Conservation (phyloP, 805 yeast genomes). For the Kazachstania bromeliacearum region DNA sequence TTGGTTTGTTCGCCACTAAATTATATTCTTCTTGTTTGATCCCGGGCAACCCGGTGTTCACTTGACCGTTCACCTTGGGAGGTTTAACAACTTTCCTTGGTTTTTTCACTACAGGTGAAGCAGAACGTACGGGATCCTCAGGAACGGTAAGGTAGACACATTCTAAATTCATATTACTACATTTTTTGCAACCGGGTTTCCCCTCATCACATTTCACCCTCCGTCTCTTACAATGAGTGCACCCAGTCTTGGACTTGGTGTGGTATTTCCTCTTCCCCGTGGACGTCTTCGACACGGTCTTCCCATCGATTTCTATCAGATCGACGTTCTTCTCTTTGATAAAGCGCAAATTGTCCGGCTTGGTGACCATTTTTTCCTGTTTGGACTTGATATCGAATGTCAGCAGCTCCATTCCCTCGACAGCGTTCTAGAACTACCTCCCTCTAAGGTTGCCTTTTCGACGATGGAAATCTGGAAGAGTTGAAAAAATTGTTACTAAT, state of each 20-base stretch:
- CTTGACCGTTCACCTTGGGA: too few relatives aligned
- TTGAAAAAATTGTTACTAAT: too few relatives aligned
- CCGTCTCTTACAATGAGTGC: slow-evolving; percentile 80
- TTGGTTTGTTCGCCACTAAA: too few relatives aligned
- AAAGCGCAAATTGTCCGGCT: slow-evolving; percentile 1
- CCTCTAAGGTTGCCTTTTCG: too few relatives aligned
- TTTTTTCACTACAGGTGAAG: too few relatives aligned
- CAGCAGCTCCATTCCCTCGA: slow-evolving; percentile 1
- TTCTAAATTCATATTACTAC: slow-evolving; percentile 66
- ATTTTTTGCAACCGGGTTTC: slow-evolving; percentile 71
- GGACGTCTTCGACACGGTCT: slow-evolving; percentile 34
- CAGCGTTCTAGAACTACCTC: too few relatives aligned
- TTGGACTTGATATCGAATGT: neutral
- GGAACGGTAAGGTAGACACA: slow-evolving; percentile 48
- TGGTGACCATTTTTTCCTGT: neutral
- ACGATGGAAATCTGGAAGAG: too few relatives aligned
- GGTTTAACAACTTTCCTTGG: too few relatives aligned
- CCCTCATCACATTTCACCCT: slow-evolving; percentile 89
- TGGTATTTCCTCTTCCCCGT: slow-evolving; percentile 81
- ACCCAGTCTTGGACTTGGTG: slow-evolving; percentile 80
- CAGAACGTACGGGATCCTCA: neutral
- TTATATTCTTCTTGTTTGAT: too few relatives aligned
- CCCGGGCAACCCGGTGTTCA: too few relatives aligned
- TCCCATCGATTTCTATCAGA: slow-evolving; percentile 33
- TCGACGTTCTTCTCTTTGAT: slow-evolving; percentile 23